A percentile compares a stretch with the other conserved stretches of the same genome.
Conservation (phyloP, 2,329 filamentous ascomycete genomes). For the Fusarium sp. region DNA sequence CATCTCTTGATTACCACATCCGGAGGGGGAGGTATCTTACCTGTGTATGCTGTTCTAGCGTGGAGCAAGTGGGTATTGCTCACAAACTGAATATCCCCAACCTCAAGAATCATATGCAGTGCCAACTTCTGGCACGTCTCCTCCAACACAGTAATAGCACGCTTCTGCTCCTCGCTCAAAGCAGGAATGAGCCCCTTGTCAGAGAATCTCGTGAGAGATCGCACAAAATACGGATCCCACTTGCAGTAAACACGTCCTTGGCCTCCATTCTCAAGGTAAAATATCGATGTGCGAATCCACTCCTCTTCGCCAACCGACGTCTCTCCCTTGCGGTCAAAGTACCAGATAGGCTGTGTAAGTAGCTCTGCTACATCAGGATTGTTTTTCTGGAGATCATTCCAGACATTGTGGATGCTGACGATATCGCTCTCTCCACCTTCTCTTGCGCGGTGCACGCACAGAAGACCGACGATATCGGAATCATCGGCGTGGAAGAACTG, state of each 20-base stretch:
- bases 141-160: slow-evolving; percentile 73
- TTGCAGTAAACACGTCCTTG: slow-evolving; percentile 70
- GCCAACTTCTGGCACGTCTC: slow-evolving; percentile 77
- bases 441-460: slow-evolving; percentile 81
- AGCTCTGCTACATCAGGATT: slow-evolving; percentile 82
- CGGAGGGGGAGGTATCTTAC: neutral
- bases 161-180: slow-evolving; percentile 74
- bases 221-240: slow-evolving; percentile 91
- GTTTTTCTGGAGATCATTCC: slow-evolving; percentile 81
- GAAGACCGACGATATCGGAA: slow-evolving; percentile 82
- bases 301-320: slow-evolving; percentile 78
- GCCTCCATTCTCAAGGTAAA: slow-evolving; percentile 79
- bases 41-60: slow-evolving; percentile 81
- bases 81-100: slow-evolving; percentile 89
- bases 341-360: slow-evolving; percentile 84
- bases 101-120: slow-evolving; percentile 87
- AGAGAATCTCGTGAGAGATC: slow-evolving; percentile 79
- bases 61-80: slow-evolving; percentile 85
- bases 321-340: slow-evolving; percentile 93
- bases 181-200: slow-evolving; percentile 78
- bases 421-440: slow-evolving; percentile 89
- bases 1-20: accelerated
- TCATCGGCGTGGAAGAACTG: slow-evolving; percentile 76
- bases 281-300: slow-evolving; percentile 77
- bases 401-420: slow-evolving; percentile 81